These are phyloP conservation scores for Tetrahymena borealis DNA, from an alignment of 73 alveolate genomes.

Conservation along the genomic window DNA sequence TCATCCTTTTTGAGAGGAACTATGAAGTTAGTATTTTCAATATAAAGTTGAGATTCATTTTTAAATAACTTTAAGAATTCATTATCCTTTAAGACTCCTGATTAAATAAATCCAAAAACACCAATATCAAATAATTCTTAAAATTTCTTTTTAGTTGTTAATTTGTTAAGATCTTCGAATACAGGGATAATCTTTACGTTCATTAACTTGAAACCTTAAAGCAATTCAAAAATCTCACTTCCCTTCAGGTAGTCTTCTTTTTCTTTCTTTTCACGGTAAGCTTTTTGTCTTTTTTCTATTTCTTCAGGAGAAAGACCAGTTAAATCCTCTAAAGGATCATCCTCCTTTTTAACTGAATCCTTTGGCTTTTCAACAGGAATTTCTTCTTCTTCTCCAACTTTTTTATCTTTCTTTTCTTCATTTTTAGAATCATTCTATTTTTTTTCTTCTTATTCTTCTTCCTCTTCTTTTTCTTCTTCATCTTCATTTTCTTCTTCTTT, in stretches of 20 bases:
- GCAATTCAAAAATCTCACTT: background rate
- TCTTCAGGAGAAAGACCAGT: background rate
- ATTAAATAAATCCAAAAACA: background rate
- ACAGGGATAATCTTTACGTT: background rate
- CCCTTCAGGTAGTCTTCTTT: background rate
- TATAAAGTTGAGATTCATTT: background rate
- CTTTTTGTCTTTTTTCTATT: background rate
- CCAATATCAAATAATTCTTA: background rate
- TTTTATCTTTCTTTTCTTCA: slow-evolving; percentile 1
- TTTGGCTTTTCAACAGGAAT: background rate
- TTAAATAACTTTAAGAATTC: background rate
- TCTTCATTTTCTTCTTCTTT: slow-evolving; percentile 52
- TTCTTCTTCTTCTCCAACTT: background rate
- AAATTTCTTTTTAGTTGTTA: background rate
- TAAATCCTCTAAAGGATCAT: background rate
- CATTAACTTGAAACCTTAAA: background rate
- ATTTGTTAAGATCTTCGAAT: background rate
- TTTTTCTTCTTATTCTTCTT: slow-evolving; percentile 58
- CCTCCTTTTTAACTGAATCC: background rate
- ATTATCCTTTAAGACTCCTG: background rate
- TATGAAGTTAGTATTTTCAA: background rate
- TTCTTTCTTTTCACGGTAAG: background rate
- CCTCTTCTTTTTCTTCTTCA: slow-evolving; percentile 58
- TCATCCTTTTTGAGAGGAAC: background rate
- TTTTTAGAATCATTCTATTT: slow-evolving; percentile 47